Base-by-base conservation (phyloP, 208 protist genomes). In the Leptomonas seymouri region DNA sequence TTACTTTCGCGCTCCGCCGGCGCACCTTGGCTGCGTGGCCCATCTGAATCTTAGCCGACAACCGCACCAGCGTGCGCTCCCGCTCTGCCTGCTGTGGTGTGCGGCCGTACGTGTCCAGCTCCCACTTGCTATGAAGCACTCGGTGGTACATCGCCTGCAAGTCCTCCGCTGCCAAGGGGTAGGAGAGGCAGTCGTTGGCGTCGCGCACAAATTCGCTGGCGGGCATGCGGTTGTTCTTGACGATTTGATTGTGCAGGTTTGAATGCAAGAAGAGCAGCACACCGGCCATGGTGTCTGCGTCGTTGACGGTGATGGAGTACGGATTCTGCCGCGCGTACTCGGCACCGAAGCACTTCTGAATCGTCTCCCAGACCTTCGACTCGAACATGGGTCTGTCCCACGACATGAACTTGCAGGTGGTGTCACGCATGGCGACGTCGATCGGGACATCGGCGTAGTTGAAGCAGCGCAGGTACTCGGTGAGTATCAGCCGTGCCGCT, bases 341-440 rank as follows among this genome's bases (percentile, higher is more conserved):
- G 45, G 84, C 72, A 36, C 91, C 91, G 64, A 96, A 96, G 45
- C 81, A 73, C 49, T 70, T 23, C 73, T 94, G 88, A 36, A 96
- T 87, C 48, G 83, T 81, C 59, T 80, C 79, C 89, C 91, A 96
- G 42, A 94, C 84, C 66, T 93, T 82, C 46, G 88, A 86, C 84
- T 96, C 91, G 59, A 96, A 94, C 73, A 90, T 89, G n/a, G 91
- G 91, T 1, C 88, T 78, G 34, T 93, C 86, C 87, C 88, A 96
- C 25, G 88, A 94, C 80, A 96, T 89, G 54, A 96, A 96, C 67
- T 84, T 77, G 76, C 88, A 94, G 9, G 89, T 93, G 14, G 91
- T 93, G 80, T 96, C 89, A 18, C 91, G 86, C 60, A 96, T 68
- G 21, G 91, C 91, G 41, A 93, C 68, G 64, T 96, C 91, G 50